Evolutionary conservation across 2,329 filamentous ascomycete genomes (phyloP).

Genomic region (Hypomyces rosellus): DNA sequence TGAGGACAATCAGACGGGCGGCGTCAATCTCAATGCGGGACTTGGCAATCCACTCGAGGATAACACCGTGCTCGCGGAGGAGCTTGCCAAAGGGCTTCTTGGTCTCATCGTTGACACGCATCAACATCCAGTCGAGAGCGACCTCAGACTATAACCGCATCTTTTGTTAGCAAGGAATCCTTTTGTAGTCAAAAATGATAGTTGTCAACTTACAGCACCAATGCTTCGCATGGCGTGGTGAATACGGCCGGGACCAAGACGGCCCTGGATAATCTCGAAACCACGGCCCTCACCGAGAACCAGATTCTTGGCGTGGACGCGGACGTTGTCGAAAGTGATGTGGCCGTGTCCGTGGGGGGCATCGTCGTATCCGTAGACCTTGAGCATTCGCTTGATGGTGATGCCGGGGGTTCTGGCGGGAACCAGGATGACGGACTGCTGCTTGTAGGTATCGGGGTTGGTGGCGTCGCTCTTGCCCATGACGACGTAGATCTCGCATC

Average conservation of each 20-base stretch:
- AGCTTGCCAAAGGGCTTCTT: constrained; percentile 91
- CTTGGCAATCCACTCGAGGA: constrained; percentile 89
- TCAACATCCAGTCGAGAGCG: constrained; percentile 90
- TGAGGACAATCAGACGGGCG: constrained; percentile 81
- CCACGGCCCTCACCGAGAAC: constrained; percentile 89
- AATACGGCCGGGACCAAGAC: constrained; percentile 90
- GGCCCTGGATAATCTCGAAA: constrained; percentile 97
- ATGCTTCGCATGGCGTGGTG: constrained; percentile 97
- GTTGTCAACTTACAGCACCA: constrained; percentile 58
- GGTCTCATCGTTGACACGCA: constrained; percentile 82
- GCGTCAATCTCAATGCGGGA: constrained; percentile 92
- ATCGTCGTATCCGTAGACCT: constrained; percentile 93
- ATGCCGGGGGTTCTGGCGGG: constrained; percentile 75
- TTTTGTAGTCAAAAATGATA: neutral
- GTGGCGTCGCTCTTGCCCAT: constrained; percentile 86
- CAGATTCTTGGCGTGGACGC: constrained; percentile 76
- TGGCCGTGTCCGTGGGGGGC: constrained; percentile 98
- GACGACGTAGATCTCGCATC: constrained; percentile 90
- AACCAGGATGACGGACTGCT: constrained; percentile 91
- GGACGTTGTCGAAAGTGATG: constrained; percentile 81
- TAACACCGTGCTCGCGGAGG: constrained; percentile 83
- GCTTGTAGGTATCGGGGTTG: constrained; percentile 72
- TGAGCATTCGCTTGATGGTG: constrained; percentile 89
- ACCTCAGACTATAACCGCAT: constrained; percentile 58
- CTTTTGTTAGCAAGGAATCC: neutral